phyloP scores from a whole-genome alignment of 2,329 filamentous ascomycete genomes.

The Paraphaeosphaeria minitans region DNA sequence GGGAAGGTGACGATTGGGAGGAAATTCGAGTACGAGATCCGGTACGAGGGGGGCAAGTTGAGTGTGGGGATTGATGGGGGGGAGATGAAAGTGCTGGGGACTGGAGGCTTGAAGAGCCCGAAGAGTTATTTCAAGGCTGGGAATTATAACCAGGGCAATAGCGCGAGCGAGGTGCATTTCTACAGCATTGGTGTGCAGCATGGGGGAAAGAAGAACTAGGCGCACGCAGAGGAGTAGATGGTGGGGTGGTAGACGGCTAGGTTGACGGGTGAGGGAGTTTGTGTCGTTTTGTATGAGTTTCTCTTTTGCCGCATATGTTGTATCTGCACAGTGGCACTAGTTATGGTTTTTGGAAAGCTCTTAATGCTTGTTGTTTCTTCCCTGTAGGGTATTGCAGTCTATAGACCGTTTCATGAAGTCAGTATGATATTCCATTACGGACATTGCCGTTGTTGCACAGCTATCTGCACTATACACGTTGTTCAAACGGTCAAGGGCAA shows the following conservation, averaged over 20 bases:
- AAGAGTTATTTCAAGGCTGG: conserved; percentile 32
- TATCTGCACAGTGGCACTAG: too few species aligned
- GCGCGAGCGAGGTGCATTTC: conserved; percentile 25
- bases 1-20: conserved; percentile 40
- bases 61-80: conserved; percentile 22
- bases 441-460: conserved; percentile 4
- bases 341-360: too few species aligned
- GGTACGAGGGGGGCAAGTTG: conserved; percentile 44
- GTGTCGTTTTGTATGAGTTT: too few species aligned
- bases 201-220: background rate
- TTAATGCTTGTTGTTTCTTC: background rate
- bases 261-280: background rate
- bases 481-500: background rate
- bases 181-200: conserved; percentile 21
- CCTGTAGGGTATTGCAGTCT: background rate
- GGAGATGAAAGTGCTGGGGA: conserved; percentile 19
- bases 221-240: background rate
- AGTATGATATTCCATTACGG: background rate
- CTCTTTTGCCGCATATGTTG: too few species aligned
- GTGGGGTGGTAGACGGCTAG: background rate
- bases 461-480: conserved; percentile 12
- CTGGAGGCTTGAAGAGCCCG: conserved; percentile 21
- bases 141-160: conserved; percentile 31
- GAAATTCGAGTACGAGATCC: conserved; percentile 47
- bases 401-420: background rate